These are phyloP conservation scores for Cucurbita maxima DNA, from an alignment of 306 rosid genomes.

Conservation along the genomic window DNA sequence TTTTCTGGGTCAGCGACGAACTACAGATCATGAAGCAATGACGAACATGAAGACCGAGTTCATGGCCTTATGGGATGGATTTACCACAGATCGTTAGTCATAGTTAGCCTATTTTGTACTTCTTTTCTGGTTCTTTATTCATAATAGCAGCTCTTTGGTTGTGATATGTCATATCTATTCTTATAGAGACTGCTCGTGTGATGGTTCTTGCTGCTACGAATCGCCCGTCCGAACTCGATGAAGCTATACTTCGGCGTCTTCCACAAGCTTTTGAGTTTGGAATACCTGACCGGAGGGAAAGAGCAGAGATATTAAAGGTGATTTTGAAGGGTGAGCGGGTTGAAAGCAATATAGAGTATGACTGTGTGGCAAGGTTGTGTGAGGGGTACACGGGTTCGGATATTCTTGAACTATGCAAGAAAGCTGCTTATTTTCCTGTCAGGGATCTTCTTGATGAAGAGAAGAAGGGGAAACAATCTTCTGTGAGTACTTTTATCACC, in stretches of 20 bases:
- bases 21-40: constrained; percentile 86
- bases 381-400: constrained; percentile 93
- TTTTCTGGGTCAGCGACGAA: constrained; percentile 91
- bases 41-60: constrained; percentile 98
- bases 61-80: constrained; percentile 98
- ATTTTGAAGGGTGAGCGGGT: constrained; percentile 61
- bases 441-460: constrained; percentile 72
- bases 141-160: neutral
- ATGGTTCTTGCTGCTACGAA: constrained; percentile 98
- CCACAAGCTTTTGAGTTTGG: constrained; percentile 98
- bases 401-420: constrained; percentile 90
- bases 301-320: constrained; percentile 76
- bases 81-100: constrained; percentile 86
- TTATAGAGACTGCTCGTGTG: constrained; percentile 71
- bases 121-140: neutral
- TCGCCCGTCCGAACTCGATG: constrained; percentile 98
- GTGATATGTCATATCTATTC: neutral
- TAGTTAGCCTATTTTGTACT: neutral
- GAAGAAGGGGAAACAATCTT: constrained; percentile 47
- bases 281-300: constrained; percentile 55
- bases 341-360: constrained; percentile 44
- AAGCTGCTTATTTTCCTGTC: constrained; percentile 85
- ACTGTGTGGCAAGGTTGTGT: constrained; percentile 41
- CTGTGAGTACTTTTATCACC: constrained; percentile 39
- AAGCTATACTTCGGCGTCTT: constrained; percentile 97